Evolutionary conservation across 2,329 filamentous ascomycete genomes (phyloP), one percentile per base, ranked within the genome.

Genomic region (Sordariomycetes sp.): DNA sequence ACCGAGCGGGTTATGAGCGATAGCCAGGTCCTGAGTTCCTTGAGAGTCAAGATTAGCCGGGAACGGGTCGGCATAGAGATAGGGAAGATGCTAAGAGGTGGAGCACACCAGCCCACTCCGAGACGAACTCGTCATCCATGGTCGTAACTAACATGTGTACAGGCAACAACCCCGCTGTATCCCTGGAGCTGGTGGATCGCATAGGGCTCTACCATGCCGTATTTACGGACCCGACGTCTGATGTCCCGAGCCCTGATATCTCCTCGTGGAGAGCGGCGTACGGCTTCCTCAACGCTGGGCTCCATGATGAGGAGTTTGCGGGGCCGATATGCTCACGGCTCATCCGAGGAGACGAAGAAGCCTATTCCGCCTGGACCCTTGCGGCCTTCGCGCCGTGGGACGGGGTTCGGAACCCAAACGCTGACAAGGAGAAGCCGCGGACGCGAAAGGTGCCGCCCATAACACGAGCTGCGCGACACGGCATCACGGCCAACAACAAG

Each of bases 31-130:
- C 80, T 92, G 60, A 76, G 85, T 12, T 88, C 90, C 3, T 75
- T 99, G n/a, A 83, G 81, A 55, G 71, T 87, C 34, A 99, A 99
- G 70, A 97, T 99, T 64, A 97, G 89, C 66, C 84, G 91, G 58
- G 94, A 99, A 71, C 80, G 94, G 59, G 86, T 99, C 1, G 90
- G 90, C 0, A 81, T 87, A 3, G 94, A 99, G 69, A 66, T 97
- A 3, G 89, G 93, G 67, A 97, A 97, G 77, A 96, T 96, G 85
- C 76, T 97, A 20, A 87, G 83, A 71, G 88, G 89, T 81, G 68
- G 59, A 62, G n/a, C 54, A 11, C 11, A 40, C 10, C 22, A 14
- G 18, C 18, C 43, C n/a, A 24, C 5, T 34, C 7, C 5, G 46
- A 6, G n/a, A 6, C n/a, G 11, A 22, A 12, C 20, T 22, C n/a